Base-by-base conservation (phyloP, 371 early-diverging fungal species). In the Mucor piriformis region DNA sequence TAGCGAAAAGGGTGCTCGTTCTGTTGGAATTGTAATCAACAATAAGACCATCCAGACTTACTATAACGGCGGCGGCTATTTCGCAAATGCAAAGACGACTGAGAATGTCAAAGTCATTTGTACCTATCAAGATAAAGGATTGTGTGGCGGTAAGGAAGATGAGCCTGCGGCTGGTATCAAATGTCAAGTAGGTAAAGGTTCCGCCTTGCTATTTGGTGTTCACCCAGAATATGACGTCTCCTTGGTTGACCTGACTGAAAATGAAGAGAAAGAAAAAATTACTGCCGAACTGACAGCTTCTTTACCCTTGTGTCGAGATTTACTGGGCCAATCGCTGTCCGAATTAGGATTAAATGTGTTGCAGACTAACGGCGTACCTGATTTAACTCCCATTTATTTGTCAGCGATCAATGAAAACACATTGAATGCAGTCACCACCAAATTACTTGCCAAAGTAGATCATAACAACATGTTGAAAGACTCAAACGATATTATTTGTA, bases 51-150 rank as follows among this genome's bases (percentile, higher is more conserved):
- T 72, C 53, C 49, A 66, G 16, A 42, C 83, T 7, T 91, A 92
- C 59, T 90, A 87, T 61, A 92, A 92, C 58, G 92, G 92, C 20
- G 92, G 92, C 0, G 90, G 92, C 0, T 87, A 74, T 61, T 91
- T 92, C 73, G 74, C 79, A 5, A 63, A 80, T 2, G 77, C 82
- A 2, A 73, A 68, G 6, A 48, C 42, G 53, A 59, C 38, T 11
- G 63, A 63, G 0, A 64, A 72, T 20, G 77, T 79, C 2, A 57
- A 73, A 20, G 82, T 88, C 0, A 54, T 92, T 40, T 89, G 83
- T 12, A 69, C 78, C 34, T 92, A 86, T 61, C 65, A 72, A 2
- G 65, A 77, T 6, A 74, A 73, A 33, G 74, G 47, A 43, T 15
- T 63, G 8, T 46, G 51, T 23, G 29, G 42, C 7, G 66, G 59